A percentile compares a stretch with the other conserved stretches of the same genome.
These are phyloP conservation scores for Boletus bicolor DNA, from an alignment of 768 basidiomycete species.

Conservation along the genomic window DNA sequence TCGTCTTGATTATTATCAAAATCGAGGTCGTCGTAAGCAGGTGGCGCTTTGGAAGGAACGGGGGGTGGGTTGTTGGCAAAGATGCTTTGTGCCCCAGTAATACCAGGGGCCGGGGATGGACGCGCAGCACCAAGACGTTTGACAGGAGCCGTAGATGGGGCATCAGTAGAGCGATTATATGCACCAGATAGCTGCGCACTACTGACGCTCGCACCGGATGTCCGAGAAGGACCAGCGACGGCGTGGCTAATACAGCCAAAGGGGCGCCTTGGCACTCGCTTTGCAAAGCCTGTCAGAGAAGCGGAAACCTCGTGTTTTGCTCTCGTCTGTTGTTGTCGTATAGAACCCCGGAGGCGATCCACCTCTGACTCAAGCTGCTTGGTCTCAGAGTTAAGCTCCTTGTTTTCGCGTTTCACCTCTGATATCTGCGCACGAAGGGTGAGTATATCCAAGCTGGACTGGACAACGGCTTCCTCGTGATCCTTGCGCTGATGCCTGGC, in stretches of 20 bases:
- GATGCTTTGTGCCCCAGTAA: constrained; percentile 21
- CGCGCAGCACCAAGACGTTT: background rate
- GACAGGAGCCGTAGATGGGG: background rate
- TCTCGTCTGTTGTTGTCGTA: constrained; percentile 15
- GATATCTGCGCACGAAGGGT: constrained; percentile 39
- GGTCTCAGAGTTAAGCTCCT: constrained; percentile 23
- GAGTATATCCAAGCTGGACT: constrained; percentile 50
- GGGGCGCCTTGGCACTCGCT: background rate
- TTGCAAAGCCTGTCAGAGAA: background rate
- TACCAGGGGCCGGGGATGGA: background rate
- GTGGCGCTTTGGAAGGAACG: constrained; percentile 10
- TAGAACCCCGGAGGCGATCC: constrained; percentile 10
- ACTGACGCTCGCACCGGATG: background rate
- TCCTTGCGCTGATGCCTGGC: constrained; percentile 27
- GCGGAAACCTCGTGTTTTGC: background rate
- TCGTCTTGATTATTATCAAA: background rate
- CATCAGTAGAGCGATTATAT: background rate
- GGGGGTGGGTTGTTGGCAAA: constrained; percentile 29
- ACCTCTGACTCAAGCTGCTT: constrained; percentile 27
- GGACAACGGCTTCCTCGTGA: constrained; percentile 38
- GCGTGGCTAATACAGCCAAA: constrained; percentile 17
- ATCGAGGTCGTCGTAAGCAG: constrained; percentile 15
- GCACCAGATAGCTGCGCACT: background rate
- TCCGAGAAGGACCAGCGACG: constrained; percentile 24
- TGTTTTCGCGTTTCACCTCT: constrained; percentile 35